Base-by-base conservation (phyloP, 352 stramenopile species). In the Elongisporangium undulatum region DNA sequence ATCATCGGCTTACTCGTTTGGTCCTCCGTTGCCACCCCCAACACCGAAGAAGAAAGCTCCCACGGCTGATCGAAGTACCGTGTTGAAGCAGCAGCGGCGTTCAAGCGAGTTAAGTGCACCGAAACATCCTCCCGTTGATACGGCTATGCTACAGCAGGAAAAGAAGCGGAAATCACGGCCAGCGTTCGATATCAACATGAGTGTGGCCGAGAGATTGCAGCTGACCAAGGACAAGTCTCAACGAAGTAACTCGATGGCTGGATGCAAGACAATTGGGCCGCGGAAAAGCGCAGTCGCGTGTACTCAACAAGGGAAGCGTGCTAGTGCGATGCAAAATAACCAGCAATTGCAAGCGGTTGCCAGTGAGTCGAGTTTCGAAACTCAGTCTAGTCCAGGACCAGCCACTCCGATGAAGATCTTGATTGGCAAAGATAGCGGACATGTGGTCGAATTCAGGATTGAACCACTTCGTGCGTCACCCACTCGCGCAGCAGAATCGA, bases 101-200 rank as follows among this genome's bases (percentile, higher is more conserved):
- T 68, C 80, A 0, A 90, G 66, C 24, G 68, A 85, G 56, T 63
- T 94, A 12, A 92, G 82, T 51, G 81, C 81, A 1, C 80, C 84
- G 0, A 88, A 87, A 49, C 64, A 87, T 49, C 66, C 81, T 13
- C 72, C 80, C 2, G 72, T 89, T 9, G 80, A 94, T 53, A 79
- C 72, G n/a, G 61, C 55, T 4, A 63, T 89, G 29, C 68, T 92
- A 38, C 65, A 81, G 3, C 64, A 87, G 50, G 72, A 87, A 58
- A 69, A 88, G 19, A 78, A 81, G 24, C 70, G 78, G 23, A 90
- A 89, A 23, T 87, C 78, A 23, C 62, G 82, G 1, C 68, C 79
- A 29, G 68, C 79, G 24, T 92, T 88, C 51, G 68, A 92, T 19
- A 51, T 62, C 0, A 81, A 80, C 10, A 87, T 92, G 76, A 89